Evolutionary conservation across 2,329 filamentous ascomycete genomes (phyloP).

Genomic region (Lomentospora prolificans): DNA sequence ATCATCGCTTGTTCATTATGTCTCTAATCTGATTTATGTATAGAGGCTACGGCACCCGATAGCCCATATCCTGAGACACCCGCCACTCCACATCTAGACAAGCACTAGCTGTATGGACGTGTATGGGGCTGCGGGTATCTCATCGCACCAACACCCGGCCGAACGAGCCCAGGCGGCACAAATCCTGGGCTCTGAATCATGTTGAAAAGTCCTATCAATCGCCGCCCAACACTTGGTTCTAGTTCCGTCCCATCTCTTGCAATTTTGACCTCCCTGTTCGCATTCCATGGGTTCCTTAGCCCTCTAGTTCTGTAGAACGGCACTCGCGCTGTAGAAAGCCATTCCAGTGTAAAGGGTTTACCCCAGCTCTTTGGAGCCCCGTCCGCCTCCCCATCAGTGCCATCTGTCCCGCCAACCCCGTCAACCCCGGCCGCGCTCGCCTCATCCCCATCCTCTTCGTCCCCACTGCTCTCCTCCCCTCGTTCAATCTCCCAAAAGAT

Average conservation of each 20-base stretch:
- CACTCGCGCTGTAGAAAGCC: constrained; percentile 72
- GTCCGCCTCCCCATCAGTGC: constrained; percentile 26
- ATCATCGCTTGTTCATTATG: too few relatives aligned
- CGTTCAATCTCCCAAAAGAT: constrained; percentile 90
- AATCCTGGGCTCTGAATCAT: constrained; percentile 31
- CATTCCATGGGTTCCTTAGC: constrained; percentile 87
- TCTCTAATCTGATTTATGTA: not conserved
- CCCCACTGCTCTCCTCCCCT: constrained; percentile 38
- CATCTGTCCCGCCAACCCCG: too few relatives aligned
- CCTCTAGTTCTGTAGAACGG: constrained; percentile 86
- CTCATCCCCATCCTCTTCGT: constrained; percentile 32
- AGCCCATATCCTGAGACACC: too few relatives aligned
- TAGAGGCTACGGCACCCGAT: not conserved
- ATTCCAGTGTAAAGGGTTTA: constrained; percentile 84
- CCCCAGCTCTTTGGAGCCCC: constrained; percentile 62
- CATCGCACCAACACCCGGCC: constrained; percentile 24
- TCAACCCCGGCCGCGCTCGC: constrained; percentile 20
- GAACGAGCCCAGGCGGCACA: constrained; percentile 9
- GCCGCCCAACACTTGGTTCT: constrained; percentile 70
- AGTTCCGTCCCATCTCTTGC: constrained; percentile 89
- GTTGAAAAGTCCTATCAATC: constrained; percentile 72
- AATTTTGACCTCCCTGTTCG: constrained; percentile 91
- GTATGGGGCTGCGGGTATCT: not conserved
- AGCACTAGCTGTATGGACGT: not conserved
- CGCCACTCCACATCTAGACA: too few relatives aligned